Base-by-base conservation (phyloP, 2,329 filamentous ascomycete species). In the Epichloe gansuensis region DNA sequence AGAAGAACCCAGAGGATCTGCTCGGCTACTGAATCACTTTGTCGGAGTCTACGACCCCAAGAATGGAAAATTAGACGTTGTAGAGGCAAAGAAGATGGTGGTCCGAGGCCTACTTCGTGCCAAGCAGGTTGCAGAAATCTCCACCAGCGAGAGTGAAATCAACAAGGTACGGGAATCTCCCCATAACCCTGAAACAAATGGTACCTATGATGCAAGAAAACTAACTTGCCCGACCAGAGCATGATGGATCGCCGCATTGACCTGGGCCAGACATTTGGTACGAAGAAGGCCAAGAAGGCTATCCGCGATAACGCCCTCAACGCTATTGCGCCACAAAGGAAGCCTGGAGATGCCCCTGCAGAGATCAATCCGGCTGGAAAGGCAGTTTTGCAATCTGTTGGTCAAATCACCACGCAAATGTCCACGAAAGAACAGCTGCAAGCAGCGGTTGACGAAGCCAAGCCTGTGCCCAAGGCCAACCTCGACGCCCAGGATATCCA, bases 231-330 rank as follows among this genome's bases (percentile, higher is more conserved):
- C 54, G 7, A 31, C 17, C 59, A 83, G 80, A 77, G 72, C 45
- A 77, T 77, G 61, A 71, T 77, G 60, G 78, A 84, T 31, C 78
- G 79, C 63, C 80, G 80, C 59, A 83, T 82, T 60, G 80, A 83
- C 2, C 80, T 94, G 12, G 86, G 86, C 42, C 77, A 86, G 60
- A 82, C 85, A 35, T 94, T 94, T 62, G 88, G 88, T 65, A 91
- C 87, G 28, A 90, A 88, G 72, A 91, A 91, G 69, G 85, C 88
- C 23, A 86, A 83, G 74, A 91, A 91, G 70, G 85, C 81, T 1
- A 81, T 93, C 59, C 75, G 77, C 31, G 78, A 83, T 52, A 75
- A 79, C 57, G 81, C 82, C 2, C 76, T 86, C 60, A 90, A 91
- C 62, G 85, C 85, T 17, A 88, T 91, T 59, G 70, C 69, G 43